Percentiles rank a stretch among this genome's conserved stretches.
These are phyloP conservation scores for Botrytis galanthina DNA, from an alignment of 2,329 filamentous ascomycete species.

Conservation along the genomic window DNA sequence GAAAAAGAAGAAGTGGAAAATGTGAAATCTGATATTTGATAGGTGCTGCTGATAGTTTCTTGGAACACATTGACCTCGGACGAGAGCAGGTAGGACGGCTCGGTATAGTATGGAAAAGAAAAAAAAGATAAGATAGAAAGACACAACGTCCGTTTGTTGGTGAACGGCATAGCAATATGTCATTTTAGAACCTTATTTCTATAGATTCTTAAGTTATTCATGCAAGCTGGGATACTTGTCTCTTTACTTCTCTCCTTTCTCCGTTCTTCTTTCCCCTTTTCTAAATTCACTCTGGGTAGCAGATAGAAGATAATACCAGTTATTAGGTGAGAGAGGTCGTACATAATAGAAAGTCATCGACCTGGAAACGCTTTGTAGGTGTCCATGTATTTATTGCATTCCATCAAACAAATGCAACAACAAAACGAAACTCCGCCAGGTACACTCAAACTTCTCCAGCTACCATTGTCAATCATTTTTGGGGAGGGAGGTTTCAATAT, in stretches of 20 bases:
- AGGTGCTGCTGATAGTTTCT: not conserved
- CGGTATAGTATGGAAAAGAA: not conserved
- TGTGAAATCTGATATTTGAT: not conserved
- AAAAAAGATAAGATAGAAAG: not conserved
- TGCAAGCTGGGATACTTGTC: not conserved
- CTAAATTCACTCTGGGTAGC: not conserved
- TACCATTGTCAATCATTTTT: slow-evolving; percentile 8
- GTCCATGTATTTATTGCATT: not conserved
- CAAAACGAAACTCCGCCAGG: not conserved
- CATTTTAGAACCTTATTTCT: not conserved
- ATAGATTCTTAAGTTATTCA: not conserved
- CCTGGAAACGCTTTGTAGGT: slow-evolving; percentile 1
- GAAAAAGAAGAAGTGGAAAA: not conserved
- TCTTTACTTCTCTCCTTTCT: not conserved
- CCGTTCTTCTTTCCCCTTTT: not conserved
- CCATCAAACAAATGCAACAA: not conserved
- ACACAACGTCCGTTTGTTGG: not conserved
- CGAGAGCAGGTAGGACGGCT: not conserved
- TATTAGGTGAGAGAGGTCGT: not conserved
- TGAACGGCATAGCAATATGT: not conserved
- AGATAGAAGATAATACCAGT: not conserved
- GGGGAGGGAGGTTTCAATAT: not conserved
- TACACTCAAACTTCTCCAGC: not conserved
- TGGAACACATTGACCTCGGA: not conserved
- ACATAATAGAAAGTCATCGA: not conserved